A percentile compares a stretch with the other conserved stretches of the same genome.
Evolutionary conservation across 768 basidiomycete genomes (phyloP).

Genomic region (Boletus vinaceobasis): DNA sequence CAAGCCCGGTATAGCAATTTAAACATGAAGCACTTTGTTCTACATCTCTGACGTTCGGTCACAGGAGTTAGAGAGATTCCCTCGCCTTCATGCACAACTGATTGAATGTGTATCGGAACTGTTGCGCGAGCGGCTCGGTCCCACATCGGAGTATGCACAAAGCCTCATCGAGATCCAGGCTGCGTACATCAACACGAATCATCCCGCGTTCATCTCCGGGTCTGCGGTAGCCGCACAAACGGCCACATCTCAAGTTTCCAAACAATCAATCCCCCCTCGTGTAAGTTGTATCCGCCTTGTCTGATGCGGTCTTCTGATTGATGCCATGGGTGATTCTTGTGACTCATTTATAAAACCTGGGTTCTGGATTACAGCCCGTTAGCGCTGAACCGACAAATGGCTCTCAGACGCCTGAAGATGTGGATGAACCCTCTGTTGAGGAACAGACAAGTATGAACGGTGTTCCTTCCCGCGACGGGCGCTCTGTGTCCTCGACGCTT

Average conservation of each 20-base stretch:
- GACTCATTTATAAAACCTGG: conserved; percentile 8
- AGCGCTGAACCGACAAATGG: conserved; percentile 64
- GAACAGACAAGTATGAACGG: conserved; percentile 55
- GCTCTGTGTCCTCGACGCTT: conserved; percentile 73
- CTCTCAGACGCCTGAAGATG: conserved; percentile 49
- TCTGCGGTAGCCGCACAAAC: conserved; percentile 62
- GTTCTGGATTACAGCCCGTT: conserved; percentile 44
- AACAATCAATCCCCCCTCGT: conserved; percentile 44
- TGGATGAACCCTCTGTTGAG: conserved; percentile 61
- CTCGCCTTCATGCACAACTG: conserved; percentile 85
- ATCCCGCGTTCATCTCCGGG: conserved; percentile 88
- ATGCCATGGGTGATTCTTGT: conserved; percentile 13
- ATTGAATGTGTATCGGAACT: conserved; percentile 98
- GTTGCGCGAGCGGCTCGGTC: conserved; percentile 89
- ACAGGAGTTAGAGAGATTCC: conserved; percentile 95
- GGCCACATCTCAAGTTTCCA: conserved; percentile 38
- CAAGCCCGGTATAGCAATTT: conserved; percentile 63
- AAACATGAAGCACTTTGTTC: neutral
- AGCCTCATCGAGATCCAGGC: conserved; percentile 96
- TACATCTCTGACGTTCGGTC: conserved; percentile 11
- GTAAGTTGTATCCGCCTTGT: conserved; percentile 39
- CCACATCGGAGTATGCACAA: conserved; percentile 94
- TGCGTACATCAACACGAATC: conserved; percentile 99
- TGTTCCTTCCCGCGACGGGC: conserved; percentile 49
- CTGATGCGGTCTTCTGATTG: conserved; percentile 7